phyloP scores from a whole-genome alignment of 371 early-diverging fungal species.

The Mortierella sp. region DNA sequence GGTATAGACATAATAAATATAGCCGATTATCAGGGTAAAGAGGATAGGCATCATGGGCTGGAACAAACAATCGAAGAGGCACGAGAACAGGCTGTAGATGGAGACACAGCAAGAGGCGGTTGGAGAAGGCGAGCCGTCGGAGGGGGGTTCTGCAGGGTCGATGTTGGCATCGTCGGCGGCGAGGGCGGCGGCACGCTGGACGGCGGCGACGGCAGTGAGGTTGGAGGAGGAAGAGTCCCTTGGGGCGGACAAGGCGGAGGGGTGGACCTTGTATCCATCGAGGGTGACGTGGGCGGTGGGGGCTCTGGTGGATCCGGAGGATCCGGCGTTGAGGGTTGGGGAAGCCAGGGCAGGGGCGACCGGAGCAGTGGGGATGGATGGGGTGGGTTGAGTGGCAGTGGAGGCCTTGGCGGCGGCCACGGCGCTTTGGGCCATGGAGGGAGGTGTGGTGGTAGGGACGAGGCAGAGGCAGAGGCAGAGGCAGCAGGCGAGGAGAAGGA shows the following conservation, averaged over 20 bases:
- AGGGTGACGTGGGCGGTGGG: slow-evolving; percentile 4
- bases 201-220: slow-evolving; percentile 29
- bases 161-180: slow-evolving; percentile 21
- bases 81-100: neutral
- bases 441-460: neutral
- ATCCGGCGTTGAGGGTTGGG: too few relatives aligned
- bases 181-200: slow-evolving; percentile 35
- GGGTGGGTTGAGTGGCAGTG: neutral
- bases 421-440: neutral
- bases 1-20: slow-evolving; percentile 54
- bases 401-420: too few relatives aligned
- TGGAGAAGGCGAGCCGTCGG: neutral
- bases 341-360: too few relatives aligned
- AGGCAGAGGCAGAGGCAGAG: neutral
- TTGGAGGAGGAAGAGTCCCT: slow-evolving; percentile 12
- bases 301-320: slow-evolving; percentile 4
- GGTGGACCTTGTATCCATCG: slow-evolving; percentile 36
- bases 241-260: slow-evolving; percentile 35
- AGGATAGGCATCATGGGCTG: slow-evolving; percentile 37
- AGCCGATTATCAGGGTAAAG: slow-evolving; percentile 38
- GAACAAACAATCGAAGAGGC: neutral
- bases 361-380: slow-evolving; percentile 3
- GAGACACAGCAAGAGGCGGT: too few relatives aligned
- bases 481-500: neutral
- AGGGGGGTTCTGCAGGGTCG: neutral